Evolutionary conservation across 192 early-diverging fungal species (phyloP), one percentile per base, ranked within the genome.

Genomic region (Funneliformis mosseae): DNA sequence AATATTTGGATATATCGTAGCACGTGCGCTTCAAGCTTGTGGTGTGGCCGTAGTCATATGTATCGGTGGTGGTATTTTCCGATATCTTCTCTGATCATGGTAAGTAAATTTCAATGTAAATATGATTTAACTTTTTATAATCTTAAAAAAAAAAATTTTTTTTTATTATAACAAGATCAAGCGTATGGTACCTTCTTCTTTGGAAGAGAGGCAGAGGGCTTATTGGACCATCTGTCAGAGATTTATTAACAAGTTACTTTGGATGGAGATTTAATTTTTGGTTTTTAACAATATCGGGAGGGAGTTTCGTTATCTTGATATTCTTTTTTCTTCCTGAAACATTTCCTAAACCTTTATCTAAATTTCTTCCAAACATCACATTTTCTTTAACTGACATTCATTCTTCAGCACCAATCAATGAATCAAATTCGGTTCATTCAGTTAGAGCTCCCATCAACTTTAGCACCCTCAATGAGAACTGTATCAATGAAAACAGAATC

Each of bases 1-100:
- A 85, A 83, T 63, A 79, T 83, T 50, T 85, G 84, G 84, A 43
- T 83, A 83, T 50, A 80, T 85, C 41, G 41, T 83, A 59, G 81
- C 79, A 80, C 80, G 84, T 28, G 78, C 73, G 9, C 76, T 85
- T 28, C 84, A 85, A 55, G 82, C 84, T 2, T 83, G 78, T 55
- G 84, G 84, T 25, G 41, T 82, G 0, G 76, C 77, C 18, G 83
- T 82, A 14, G 82, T 83, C 3, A 33, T 83, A 14, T 79, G 80
- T 5, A 81, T 85, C 16, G 84, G 84, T 16, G 82, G 77, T 21
- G 84, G 84, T 4, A 81, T 81, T 85, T 0, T 80, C 80, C 11
- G 84, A 85, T 33, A 59, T 85, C 41, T 85, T 39, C 8, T 2
- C 41, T 45, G 21, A 23, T 72, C 9, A 72, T 45, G 70, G 70